A percentile compares a stretch with the other conserved stretches of the same genome.
Conservation (phyloP, 2,329 filamentous ascomycete species). For the Monosporascus sp. region DNA sequence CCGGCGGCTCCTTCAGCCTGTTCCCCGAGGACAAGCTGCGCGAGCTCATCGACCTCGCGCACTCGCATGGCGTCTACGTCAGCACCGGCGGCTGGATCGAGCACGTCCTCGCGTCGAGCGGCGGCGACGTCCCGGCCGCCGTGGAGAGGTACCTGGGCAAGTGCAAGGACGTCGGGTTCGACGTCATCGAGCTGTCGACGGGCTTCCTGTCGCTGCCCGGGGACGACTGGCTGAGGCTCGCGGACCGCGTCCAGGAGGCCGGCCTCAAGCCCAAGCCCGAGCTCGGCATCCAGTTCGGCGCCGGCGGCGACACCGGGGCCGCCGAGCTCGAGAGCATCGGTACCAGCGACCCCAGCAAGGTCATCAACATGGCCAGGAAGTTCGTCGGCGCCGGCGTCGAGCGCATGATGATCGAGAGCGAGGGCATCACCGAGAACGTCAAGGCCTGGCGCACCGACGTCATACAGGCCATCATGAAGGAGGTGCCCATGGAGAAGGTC, state of each 20-base stretch:
- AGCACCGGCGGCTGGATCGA: slow-evolving; percentile 53
- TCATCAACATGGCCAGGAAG: slow-evolving; percentile 42
- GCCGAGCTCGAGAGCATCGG: slow-evolving; percentile 42
- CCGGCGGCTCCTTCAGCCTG: slow-evolving; percentile 47
- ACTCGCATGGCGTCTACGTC: slow-evolving; percentile 45
- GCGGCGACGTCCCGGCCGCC: slow-evolving; percentile 30
- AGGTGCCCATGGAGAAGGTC: slow-evolving; percentile 45
- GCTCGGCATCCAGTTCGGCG: slow-evolving; percentile 53
- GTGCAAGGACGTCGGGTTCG: slow-evolving; percentile 49
- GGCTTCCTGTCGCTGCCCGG: slow-evolving; percentile 50
- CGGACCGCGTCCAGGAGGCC: slow-evolving; percentile 39
- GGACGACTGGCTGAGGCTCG: slow-evolving; percentile 48
- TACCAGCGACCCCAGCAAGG: slow-evolving; percentile 42
- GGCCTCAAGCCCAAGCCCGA: slow-evolving; percentile 50
- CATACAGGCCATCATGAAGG: slow-evolving; percentile 46
- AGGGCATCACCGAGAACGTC: slow-evolving; percentile 55
- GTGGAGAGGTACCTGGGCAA: slow-evolving; percentile 48
- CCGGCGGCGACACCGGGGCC: slow-evolving; percentile 47
- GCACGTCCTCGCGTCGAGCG: slow-evolving; percentile 40
- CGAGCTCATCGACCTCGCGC: slow-evolving; percentile 44
- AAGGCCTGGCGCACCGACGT: slow-evolving; percentile 50
- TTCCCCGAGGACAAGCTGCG: slow-evolving; percentile 40
- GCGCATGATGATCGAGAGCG: slow-evolving; percentile 54
- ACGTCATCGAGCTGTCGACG: slow-evolving; percentile 48
- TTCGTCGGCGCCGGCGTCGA: slow-evolving; percentile 50